Conservation (phyloP, 306 rosid genomes). For the Gastrolobium bilobum region DNA sequence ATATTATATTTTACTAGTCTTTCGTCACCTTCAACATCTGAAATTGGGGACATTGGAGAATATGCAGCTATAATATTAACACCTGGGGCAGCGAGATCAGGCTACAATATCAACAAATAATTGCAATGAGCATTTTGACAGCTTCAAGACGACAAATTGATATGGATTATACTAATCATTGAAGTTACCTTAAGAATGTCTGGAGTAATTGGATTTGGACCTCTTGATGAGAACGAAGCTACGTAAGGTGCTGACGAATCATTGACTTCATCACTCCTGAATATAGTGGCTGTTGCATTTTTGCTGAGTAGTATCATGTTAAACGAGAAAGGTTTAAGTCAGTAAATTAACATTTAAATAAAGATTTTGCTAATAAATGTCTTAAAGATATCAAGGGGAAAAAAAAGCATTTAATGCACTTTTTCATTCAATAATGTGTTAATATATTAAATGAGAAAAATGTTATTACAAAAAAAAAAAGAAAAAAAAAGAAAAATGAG, state of each 20-base stretch:
- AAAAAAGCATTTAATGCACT: too few relatives aligned
- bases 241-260: conserved; percentile 43
- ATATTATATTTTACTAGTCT: conserved; percentile 38
- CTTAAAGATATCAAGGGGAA: too few relatives aligned
- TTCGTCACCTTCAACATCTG: not conserved
- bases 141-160: too few relatives aligned
- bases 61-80: conserved; percentile 55
- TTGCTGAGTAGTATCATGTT: not conserved
- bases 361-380: too few relatives aligned
- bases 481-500: too few relatives aligned
- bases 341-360: too few relatives aligned
- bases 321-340: too few relatives aligned
- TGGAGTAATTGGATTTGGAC: conserved; percentile 47
- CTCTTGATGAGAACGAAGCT: conserved; percentile 49
- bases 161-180: not conserved
- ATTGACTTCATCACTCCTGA: conserved; percentile 27
- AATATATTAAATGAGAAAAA: too few relatives aligned
- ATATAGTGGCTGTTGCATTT: conserved; percentile 48
- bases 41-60: conserved; percentile 34
- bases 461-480: too few relatives aligned
- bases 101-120: conserved; percentile 40
- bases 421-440: too few relatives aligned
- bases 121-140: too few relatives aligned
- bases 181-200: conserved; percentile 52
- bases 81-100: conserved; percentile 55